Evolutionary conservation across 2,329 filamentous ascomycete genomes (phyloP), one percentile per base, ranked within the genome.

Genomic region (Pseudohalonectria lignicola): DNA sequence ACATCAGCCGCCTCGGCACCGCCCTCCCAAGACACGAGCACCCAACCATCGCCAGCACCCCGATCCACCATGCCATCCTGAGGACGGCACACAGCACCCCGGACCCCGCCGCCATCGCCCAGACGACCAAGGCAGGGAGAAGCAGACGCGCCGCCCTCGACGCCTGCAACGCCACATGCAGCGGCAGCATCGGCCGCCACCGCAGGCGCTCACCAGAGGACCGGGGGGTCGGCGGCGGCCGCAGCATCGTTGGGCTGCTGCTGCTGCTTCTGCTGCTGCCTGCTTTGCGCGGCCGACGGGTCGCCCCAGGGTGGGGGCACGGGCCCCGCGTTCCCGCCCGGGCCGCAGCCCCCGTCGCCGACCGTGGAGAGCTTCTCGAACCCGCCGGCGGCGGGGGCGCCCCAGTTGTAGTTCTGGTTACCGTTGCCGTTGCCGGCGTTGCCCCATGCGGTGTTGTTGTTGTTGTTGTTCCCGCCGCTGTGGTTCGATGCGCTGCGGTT

Each of bases 271-370:
- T 18, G 18, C 7, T 13, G n/a, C 4, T 37, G 15, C 6, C 40
- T 36, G 36, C 45, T 50, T 31, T 40, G 41, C 29, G 47, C 48
- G 2, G 39, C 41, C n/a, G 40, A 42, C 2, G 36, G 39, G 20
- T 47, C 43, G 1, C 31, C 43, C 44, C 44, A 48, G 8, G 26
- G 7, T 3, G 43, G n/a, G n/a, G n/a, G 37, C 12, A 37, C 9
- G 12, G 36, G 31, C 13, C 31, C 35, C 15, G 28, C 39, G 30
- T 29, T 38, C 26, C 31, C 31, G 26, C 17, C 36, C 15, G 29
- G 18, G 15, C 36, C 36, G 20, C 20, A 37, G 16, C 37, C 37
- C 15, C 23, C 31, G 19, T 35, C 21, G 17, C 31, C 37, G 17
- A n/a, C 32, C n/a, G 23, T 34, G 6, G 37, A 44, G 12, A 30